Base-by-base conservation (phyloP, 805 yeast species). In the Monosporozyma yasuniensis region DNA sequence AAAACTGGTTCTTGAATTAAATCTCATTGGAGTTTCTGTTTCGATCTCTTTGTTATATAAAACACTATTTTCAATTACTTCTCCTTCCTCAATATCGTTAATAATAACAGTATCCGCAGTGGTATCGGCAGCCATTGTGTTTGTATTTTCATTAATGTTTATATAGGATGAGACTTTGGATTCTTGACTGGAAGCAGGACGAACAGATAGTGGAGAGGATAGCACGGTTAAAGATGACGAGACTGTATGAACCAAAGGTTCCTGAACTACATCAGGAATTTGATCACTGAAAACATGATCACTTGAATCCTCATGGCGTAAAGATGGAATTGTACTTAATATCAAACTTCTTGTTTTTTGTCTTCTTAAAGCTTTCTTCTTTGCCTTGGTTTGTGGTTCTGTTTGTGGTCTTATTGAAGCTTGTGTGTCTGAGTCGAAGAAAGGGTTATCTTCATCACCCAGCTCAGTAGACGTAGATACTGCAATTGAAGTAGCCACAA, bases 371-470 rank as follows among this genome's bases (percentile, higher is more conserved):
- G 16, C n/a, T 44, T 30, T 22, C 28, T 30, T 32, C 6, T 9
- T 32, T 3, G 28, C 46, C 10, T 19, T 44, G 19, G 12, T 39
- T 38, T 39, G 37, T 27, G 22, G 45, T 32, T 41, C 42, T 5
- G 42, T 39, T 39, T 19, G 21, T 3, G 42, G 25, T 7, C 25
- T 39, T 10, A 19, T 42, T 21, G 19, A 4, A 8, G n/a, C 12
- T 9, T 32, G 28, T 3, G 47, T 8, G 4, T 16, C 28, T 6
- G 46, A 10, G 39, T 51, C 54, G 46, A 55, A 53, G 37, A 56
- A 52, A 4, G 63, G 61, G 44, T 59, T 61, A 6, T 44, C 44
- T 39, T 55, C 54, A 12, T 56, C 58, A 5, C 58, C 56, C 11
- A 39, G 16, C 16, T 35, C 42, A 21, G 27, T 39, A 21, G 27